Evolutionary conservation across 2,329 filamentous ascomycete genomes (phyloP).

Genomic region (Colletotrichum tanaceti): DNA sequence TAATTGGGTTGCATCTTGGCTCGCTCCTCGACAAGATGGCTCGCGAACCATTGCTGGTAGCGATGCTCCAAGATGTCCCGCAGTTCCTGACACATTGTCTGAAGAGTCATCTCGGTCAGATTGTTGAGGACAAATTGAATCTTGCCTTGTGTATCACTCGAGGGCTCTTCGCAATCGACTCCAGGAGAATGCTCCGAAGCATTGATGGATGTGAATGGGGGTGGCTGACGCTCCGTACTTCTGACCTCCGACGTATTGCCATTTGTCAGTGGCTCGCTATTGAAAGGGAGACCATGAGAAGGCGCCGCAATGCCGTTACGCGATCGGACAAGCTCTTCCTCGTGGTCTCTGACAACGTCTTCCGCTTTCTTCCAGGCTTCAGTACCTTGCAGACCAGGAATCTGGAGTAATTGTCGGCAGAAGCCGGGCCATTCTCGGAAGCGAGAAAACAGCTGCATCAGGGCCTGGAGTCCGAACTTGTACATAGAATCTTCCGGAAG

Average conservation of each 20-base stretch:
- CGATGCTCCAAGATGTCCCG: slow-evolving; percentile 80
- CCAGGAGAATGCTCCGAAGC: slow-evolving; percentile 75
- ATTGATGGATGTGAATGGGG: slow-evolving; percentile 82
- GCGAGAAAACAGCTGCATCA: slow-evolving; percentile 86
- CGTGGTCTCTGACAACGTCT: slow-evolving; percentile 78
- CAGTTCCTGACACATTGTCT: slow-evolving; percentile 85
- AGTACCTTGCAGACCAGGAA: slow-evolving; percentile 84
- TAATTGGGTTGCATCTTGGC: slow-evolving; percentile 98
- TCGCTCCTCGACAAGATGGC: slow-evolving; percentile 93
- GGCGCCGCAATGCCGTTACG: slow-evolving; percentile 62
- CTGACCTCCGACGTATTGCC: slow-evolving; percentile 75
- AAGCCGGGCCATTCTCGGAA: slow-evolving; percentile 96
- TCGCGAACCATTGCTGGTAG: slow-evolving; percentile 96
- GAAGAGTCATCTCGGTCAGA: slow-evolving; percentile 88
- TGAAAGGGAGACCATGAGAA: slow-evolving; percentile 50
- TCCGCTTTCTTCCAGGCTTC: slow-evolving; percentile 86
- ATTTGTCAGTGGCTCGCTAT: slow-evolving; percentile 71
- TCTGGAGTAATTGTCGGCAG: slow-evolving; percentile 84
- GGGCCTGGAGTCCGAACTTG: slow-evolving; percentile 95
- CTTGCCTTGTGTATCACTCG: slow-evolving; percentile 87
- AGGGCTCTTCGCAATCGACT: slow-evolving; percentile 81
- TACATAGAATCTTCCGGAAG: slow-evolving; percentile 90
- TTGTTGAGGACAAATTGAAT: slow-evolving; percentile 98
- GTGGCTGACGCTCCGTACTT: slow-evolving; percentile 68
- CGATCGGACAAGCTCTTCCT: slow-evolving; percentile 68